phyloP scores from a whole-genome alignment of 2,329 filamentous ascomycete genomes.

The Fusarium tjaetaba region DNA sequence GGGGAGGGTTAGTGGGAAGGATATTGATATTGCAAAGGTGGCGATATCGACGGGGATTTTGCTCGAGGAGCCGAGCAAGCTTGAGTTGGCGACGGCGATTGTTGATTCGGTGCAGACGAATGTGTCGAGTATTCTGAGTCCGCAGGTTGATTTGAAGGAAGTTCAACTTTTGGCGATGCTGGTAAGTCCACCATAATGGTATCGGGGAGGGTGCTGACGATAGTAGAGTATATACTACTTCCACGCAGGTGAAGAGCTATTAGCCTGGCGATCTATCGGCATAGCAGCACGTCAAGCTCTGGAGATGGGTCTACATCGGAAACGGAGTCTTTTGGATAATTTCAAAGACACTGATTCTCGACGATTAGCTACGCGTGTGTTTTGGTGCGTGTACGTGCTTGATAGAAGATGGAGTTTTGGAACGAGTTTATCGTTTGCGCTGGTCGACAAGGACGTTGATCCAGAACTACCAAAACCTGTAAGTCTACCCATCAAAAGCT shows the following conservation, averaged over 20 bases:
- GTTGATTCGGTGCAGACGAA: constrained; percentile 45
- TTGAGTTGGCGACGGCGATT: constrained; percentile 42
- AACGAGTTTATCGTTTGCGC: constrained; percentile 59
- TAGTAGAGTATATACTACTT: constrained; percentile 54
- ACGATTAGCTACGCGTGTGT: constrained; percentile 51
- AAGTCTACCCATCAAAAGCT: too few relatives aligned
- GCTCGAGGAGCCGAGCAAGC: constrained; percentile 47
- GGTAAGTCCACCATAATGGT: constrained; percentile 19
- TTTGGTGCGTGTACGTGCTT: constrained; percentile 63
- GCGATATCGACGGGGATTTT: constrained; percentile 48
- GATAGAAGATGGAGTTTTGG: constrained; percentile 64
- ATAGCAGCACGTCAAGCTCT: constrained; percentile 57
- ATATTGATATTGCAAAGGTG: constrained; percentile 48
- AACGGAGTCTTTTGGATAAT: constrained; percentile 54
- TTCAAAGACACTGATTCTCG: constrained; percentile 47
- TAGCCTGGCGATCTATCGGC: constrained; percentile 59
- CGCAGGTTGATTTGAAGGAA: constrained; percentile 48
- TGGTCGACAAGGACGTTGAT: constrained; percentile 61
- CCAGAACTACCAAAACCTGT: constrained; percentile 57
- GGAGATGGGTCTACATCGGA: constrained; percentile 60
- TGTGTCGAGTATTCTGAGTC: constrained; percentile 42
- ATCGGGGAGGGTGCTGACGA: neutral
- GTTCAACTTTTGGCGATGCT: constrained; percentile 48
- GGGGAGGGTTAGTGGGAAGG: constrained; percentile 29
- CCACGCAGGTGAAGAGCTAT: constrained; percentile 59